Evolutionary conservation across 78 protist species (phyloP).

Genomic region (Dictyostelium firmibasis): DNA sequence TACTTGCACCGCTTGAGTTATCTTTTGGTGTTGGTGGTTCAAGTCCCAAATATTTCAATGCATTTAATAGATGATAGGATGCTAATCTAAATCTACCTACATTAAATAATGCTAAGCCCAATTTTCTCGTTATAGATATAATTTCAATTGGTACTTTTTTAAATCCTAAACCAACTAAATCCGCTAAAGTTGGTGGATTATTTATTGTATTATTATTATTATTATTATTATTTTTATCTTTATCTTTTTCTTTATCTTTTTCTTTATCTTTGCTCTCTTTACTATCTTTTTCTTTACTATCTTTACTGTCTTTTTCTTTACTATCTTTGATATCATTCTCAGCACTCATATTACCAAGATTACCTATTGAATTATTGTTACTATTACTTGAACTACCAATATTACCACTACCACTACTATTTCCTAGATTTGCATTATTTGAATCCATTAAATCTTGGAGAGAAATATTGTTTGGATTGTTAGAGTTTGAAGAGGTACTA

Average conservation of each 20-base stretch:
- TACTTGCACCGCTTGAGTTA: not conserved
- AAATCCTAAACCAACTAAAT: not conserved
- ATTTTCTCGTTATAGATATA: slow-evolving; percentile 50
- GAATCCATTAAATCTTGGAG: not conserved
- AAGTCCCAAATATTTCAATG: slow-evolving; percentile 60
- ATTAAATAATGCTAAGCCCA: slow-evolving; percentile 55
- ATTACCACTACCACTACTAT: not conserved
- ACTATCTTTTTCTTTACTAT: not conserved
- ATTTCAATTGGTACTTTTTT: slow-evolving; percentile 31
- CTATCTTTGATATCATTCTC: not conserved
- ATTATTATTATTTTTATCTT: not conserved
- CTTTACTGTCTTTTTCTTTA: not conserved
- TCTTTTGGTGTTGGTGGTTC: slow-evolving; percentile 33
- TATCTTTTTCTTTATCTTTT: not conserved
- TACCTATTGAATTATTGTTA: not conserved
- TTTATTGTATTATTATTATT: not conserved
- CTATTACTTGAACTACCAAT: not conserved
- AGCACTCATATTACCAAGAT: not conserved
- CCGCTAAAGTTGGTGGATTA: not conserved
- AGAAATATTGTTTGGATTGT: not conserved
- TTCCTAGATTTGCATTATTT: not conserved
- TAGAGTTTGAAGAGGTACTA: not conserved
- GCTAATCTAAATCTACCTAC: slow-evolving; percentile 24
- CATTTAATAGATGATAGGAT: slow-evolving; percentile 5
- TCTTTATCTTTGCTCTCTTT: not conserved